phyloP scores from a whole-genome alignment of 2,329 filamentous ascomycete species.

The Cryphonectria parasitica region DNA sequence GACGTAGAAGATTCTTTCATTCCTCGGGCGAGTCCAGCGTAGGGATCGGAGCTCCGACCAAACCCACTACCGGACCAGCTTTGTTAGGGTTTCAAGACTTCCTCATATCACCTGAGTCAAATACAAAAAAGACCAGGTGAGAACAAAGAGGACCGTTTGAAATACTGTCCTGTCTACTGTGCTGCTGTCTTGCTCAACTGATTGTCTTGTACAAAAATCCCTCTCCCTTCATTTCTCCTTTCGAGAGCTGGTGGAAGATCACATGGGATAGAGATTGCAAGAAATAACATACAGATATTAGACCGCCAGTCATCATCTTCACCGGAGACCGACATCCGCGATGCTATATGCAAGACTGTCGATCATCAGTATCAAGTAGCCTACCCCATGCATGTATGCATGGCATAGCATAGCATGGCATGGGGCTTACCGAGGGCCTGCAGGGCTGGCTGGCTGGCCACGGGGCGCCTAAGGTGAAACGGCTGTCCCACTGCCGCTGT shows the following conservation, averaged over 20 bases:
- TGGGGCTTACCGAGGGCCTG: neutral
- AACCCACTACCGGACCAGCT: neutral
- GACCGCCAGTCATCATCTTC: neutral
- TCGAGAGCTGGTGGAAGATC: neutral
- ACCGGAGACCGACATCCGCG: slow-evolving; percentile 14
- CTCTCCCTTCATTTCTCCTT: neutral
- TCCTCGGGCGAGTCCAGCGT: neutral
- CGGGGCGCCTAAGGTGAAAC: slow-evolving; percentile 21
- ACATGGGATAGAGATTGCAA: neutral
- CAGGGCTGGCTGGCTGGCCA: neutral
- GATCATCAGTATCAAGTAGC: slow-evolving; percentile 10
- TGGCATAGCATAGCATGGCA: neutral
- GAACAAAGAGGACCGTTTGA: neutral
- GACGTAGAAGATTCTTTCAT: neutral
- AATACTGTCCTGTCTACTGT: neutral
- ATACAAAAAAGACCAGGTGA: neutral
- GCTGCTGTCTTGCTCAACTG: neutral
- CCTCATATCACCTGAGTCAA: neutral
- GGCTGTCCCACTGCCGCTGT: slow-evolving; percentile 19
- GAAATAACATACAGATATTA: neutral
- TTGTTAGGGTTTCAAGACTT: neutral
- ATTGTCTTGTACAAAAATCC: neutral
- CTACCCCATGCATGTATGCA: neutral
- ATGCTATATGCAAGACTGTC: neutral
- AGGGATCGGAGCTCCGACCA: neutral